Conservation (phyloP, 2,329 filamentous ascomycete genomes). For the Aspergillus ustus region DNA sequence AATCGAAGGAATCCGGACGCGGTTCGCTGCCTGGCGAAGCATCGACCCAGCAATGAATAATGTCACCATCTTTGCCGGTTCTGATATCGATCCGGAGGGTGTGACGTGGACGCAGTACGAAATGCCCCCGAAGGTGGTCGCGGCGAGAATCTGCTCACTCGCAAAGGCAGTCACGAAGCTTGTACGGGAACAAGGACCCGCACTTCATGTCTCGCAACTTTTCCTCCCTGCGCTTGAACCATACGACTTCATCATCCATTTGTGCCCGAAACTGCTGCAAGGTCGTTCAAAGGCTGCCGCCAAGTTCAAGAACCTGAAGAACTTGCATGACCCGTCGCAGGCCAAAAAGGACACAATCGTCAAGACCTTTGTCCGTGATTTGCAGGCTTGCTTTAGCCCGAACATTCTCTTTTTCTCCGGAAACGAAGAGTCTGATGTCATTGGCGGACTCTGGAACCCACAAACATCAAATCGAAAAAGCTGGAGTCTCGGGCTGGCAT, state of each 20-base stretch:
- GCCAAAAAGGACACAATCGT: conserved; percentile 65
- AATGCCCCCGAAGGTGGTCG: conserved; percentile 78
- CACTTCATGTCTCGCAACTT: conserved; percentile 62
- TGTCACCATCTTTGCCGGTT: conserved; percentile 79
- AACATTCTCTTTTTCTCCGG: conserved; percentile 82
- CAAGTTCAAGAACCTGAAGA: conserved; percentile 80
- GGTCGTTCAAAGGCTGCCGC: conserved; percentile 42
- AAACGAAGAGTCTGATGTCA: conserved; percentile 57
- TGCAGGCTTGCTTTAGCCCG: conserved; percentile 69
- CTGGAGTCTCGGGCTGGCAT: conserved; percentile 44
- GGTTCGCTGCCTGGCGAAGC: conserved; percentile 82
- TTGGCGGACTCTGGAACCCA: conserved; percentile 71
- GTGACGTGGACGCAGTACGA: conserved; percentile 76
- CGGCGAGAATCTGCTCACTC: conserved; percentile 78
- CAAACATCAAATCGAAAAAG: conserved; percentile 34
- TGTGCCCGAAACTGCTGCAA: conserved; percentile 60
- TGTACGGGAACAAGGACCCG: conserved; percentile 58
- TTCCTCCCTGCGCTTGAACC: conserved; percentile 76
- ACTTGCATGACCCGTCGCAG: conserved; percentile 45
- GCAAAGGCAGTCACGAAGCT: conserved; percentile 75
- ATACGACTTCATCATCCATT: conserved; percentile 83
- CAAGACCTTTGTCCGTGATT: conserved; percentile 67
- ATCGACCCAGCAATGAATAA: conserved; percentile 88
- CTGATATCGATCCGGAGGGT: conserved; percentile 76
- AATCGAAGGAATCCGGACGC: conserved; percentile 66